Percentiles rank a stretch among this genome's conserved stretches.
Evolutionary conservation across 306 rosid genomes (phyloP).

Genomic region (Spatholobus suberectus): DNA sequence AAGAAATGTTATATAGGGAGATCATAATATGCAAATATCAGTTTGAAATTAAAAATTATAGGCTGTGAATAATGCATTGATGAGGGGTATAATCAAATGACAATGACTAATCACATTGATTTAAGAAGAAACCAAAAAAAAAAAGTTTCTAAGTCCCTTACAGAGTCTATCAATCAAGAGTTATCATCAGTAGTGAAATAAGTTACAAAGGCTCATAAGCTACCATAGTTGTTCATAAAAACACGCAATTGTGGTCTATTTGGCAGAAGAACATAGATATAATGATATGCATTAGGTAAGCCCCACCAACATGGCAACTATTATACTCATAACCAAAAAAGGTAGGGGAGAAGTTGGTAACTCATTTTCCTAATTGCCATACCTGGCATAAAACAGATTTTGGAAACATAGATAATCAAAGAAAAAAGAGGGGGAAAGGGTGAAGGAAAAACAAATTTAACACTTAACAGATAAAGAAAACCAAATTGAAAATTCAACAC

Average conservation of each 20-base stretch:
- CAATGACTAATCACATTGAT: background rate
- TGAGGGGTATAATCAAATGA: background rate
- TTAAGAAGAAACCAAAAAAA: background rate
- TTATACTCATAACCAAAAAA: conserved; percentile 5
- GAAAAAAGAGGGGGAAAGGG: background rate
- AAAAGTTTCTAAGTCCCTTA: background rate
- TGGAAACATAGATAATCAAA: conserved; percentile 12
- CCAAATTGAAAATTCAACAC: background rate
- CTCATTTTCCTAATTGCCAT: conserved; percentile 2
- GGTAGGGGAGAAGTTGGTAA: background rate
- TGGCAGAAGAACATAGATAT: background rate
- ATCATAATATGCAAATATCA: background rate
- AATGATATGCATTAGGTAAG: background rate
- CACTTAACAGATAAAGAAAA: background rate
- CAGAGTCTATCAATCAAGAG: conserved; percentile 19
- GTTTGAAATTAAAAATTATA: background rate
- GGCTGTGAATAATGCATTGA: background rate
- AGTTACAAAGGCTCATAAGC: background rate
- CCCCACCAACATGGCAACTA: conserved; percentile 4
- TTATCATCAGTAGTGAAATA: background rate
- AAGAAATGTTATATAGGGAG: background rate
- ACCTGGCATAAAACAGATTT: background rate
- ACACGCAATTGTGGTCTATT: background rate
- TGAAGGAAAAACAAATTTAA: background rate
- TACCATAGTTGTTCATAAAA: background rate